phyloP scores from a whole-genome alignment of 768 basidiomycete genomes.

The Boletellus ananas region DNA sequence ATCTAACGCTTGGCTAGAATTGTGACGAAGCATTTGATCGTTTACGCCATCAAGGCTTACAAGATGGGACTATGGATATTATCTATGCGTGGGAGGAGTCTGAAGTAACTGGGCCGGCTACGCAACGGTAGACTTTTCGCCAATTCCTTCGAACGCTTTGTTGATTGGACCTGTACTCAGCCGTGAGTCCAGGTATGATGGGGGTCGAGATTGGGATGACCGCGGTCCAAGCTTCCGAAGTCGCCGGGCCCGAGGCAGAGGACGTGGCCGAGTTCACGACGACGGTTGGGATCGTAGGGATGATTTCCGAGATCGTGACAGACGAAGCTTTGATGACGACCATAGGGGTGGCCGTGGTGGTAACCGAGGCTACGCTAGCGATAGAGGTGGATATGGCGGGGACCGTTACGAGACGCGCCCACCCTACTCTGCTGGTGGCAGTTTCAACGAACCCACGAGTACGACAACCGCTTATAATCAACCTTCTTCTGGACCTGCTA shows the following conservation, averaged over 20 bases:
- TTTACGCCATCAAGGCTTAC: conserved; percentile 70
- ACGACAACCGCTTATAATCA: conserved; percentile 24
- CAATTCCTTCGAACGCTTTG: neutral
- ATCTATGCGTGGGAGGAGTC: conserved; percentile 79
- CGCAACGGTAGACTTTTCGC: conserved; percentile 33
- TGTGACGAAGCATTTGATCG: conserved; percentile 77
- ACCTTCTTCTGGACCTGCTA: conserved; percentile 14
- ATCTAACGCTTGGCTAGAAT: conserved; percentile 43
- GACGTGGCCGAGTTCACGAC: conserved; percentile 35
- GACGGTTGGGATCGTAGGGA: conserved; percentile 46
- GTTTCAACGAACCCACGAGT: conserved; percentile 26
- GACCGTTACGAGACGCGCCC: conserved; percentile 44
- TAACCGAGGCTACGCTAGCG: conserved; percentile 35
- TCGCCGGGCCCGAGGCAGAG: conserved; percentile 37
- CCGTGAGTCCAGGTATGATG: conserved; percentile 34
- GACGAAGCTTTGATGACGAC: conserved; percentile 35
- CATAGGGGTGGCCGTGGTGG: conserved; percentile 35
- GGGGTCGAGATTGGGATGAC: conserved; percentile 48
- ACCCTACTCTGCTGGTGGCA: conserved; percentile 26
- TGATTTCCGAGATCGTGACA: conserved; percentile 39
- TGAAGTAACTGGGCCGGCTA: conserved; percentile 48
- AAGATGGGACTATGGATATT: conserved; percentile 88
- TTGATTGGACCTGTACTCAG: conserved; percentile 14
- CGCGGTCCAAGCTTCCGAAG: conserved; percentile 38
- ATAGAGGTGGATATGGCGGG: conserved; percentile 42